A percentile compares a stretch with the other conserved stretches of the same genome.
These are phyloP conservation scores for Crithidia sp. DNA, from an alignment of 208 protist species.

Conservation along the genomic window DNA sequence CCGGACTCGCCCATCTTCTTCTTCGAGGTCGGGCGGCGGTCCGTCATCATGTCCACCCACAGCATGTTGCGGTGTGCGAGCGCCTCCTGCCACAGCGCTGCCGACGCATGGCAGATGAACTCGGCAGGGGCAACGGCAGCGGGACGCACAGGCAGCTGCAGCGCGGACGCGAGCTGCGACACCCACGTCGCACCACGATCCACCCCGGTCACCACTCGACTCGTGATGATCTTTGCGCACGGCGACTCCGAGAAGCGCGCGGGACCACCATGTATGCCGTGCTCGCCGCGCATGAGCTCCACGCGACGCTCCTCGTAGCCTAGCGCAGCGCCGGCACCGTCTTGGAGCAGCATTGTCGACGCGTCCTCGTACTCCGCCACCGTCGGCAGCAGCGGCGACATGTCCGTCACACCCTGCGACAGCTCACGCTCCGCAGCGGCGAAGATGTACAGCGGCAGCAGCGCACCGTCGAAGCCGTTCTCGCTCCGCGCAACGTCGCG, in stretches of 20 bases:
- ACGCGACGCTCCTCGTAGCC: conserved; percentile 7
- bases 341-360: neutral
- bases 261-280: neutral
- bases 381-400: conserved; percentile 17
- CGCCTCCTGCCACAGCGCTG: conserved; percentile 28
- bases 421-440: conserved; percentile 10
- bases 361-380: conserved; percentile 17
- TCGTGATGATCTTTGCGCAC: neutral
- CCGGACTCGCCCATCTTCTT: conserved; percentile 18
- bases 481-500: conserved; percentile 2
- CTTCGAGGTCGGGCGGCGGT: conserved; percentile 14
- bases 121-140: conserved; percentile 1
- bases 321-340: neutral
- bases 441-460: conserved; percentile 20
- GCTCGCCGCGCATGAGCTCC: neutral
- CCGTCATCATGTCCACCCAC: conserved; percentile 25
- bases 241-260: conserved; percentile 1
- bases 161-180: conserved; percentile 6
- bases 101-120: conserved; percentile 25
- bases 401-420: neutral
- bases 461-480: conserved; percentile 13
- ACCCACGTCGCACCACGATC: conserved; percentile 1
- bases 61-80: conserved; percentile 19
- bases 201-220: neutral
- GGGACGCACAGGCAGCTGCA: conserved; percentile 10